Base-by-base conservation (phyloP, 495 filamentous ascomycete species). In the Friedmanniomyces endolithicus region DNA sequence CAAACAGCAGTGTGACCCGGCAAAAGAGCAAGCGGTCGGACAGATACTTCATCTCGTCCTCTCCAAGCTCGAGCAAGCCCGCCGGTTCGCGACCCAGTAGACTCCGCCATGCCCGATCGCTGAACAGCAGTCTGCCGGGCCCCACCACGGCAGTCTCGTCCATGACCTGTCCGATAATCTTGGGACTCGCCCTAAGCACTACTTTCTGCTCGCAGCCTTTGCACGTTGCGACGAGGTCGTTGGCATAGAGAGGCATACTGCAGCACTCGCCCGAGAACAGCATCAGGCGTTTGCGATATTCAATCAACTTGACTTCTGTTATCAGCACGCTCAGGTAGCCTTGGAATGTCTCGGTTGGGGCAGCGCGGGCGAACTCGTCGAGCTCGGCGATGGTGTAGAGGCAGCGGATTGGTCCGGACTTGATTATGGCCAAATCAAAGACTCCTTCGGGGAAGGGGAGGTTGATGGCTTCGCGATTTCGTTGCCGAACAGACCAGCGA, bases 231-330 rank as follows among this genome's bases (percentile, higher is more conserved):
- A 52, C 56, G 8, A 67, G 58, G 4, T 66, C 67, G 60, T 80
- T 79, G 59, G 77, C 67, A 63, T 74, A 83, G 39, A 82, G 22
- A 4, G 76, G 75, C 11, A 78, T 62, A 22, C 76, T 75, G 61
- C 81, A 85, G 64, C 81, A 84, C 66, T 82, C 76, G 11, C 66
- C 69, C 53, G 73, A 76, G 63, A 81, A 74, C 11, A 80, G 71
- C 65, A 70, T 76, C 25, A 64, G 64, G 17, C 75, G 71, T 16
- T 71, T 68, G 56, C 69, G 69, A 48, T 71, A 62, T 16, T 69
- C 63, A 37, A 72, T 63, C 29, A 84, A 66, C 40, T 74, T 74
- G 60, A 80, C 68, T 35, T 78, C 77, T 14, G 75, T 65, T 25
- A 84, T 71, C 6, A 79, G 59, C 2, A 83, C 67, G 60, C 72